Evolutionary conservation across 2,329 filamentous ascomycete species (phyloP), one percentile per base, ranked within the genome.

Genomic region (Claviceps sp.): DNA sequence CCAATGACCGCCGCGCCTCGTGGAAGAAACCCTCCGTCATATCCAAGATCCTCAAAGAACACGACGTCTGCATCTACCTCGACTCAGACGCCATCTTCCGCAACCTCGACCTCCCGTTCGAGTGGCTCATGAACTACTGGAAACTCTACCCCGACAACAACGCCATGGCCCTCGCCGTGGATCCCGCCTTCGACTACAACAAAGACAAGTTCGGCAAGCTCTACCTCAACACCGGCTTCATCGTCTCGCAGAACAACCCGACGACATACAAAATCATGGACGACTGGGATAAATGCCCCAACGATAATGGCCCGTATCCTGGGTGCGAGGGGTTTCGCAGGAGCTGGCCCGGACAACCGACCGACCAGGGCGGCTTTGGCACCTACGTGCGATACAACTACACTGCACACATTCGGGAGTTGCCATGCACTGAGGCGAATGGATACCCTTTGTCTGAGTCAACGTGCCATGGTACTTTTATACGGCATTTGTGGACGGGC

Each of bases 211-310:
- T 64, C 24, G 65, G 64, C 54, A 68, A 66, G 51, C 57, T 65
- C 57, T 73, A 69, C 66, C 66, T 71, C 58, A 77, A 77, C 64
- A 75, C 74, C 1, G 74, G 74, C 17, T 77, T 77, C 65, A 75
- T 77, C 60, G 63, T 77, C 41, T 69, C 74, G 3, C 74, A 77
- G 62, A 75, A 75, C 61, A 73, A 73, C 57, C 60, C 67, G 16
- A 69, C 68, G 56, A 74, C 73, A 0, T 69, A 70, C 56, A 65
- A 72, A 37, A 73, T 78, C 39, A 64, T 77, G 41, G 68, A 72
- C 54, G 72, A 71, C 45, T 77, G 75, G 75, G 64, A 66, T 38
- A 62, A 61, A 48, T 73, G 70, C 56, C 64, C 70, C 26, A 61
- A 69, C 44, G 69, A 72, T 10, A 59, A 62, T 45, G 65, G 65